Percentiles rank a stretch among this genome's conserved stretches.
Evolutionary conservation across 768 basidiomycete genomes (phyloP).

Genomic region (Filobasidium floriforme): DNA sequence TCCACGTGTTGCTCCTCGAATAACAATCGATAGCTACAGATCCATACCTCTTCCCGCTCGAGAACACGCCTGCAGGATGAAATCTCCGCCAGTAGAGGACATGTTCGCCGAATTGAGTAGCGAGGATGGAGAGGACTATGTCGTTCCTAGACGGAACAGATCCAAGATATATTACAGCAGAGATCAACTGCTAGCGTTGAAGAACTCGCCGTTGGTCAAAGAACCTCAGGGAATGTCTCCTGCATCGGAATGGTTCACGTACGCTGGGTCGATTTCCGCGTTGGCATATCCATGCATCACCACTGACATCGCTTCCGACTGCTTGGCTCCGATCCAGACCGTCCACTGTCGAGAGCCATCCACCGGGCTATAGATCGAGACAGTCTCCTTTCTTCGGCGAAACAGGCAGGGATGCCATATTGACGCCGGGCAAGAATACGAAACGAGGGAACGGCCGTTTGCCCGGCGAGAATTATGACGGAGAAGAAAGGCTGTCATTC

Average conservation of each 20-base stretch:
- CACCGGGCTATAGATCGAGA: no score
- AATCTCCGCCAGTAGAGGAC: conserved; percentile 5
- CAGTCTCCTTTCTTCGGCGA: no score
- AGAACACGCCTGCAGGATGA: not conserved
- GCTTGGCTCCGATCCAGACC: no score
- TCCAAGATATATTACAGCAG: not conserved
- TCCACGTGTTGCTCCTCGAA: no score
- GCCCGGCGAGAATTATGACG: not conserved
- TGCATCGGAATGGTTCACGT: conserved; percentile 5
- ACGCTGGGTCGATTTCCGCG: not conserved
- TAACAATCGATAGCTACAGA: no score
- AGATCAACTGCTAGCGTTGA: conserved; percentile 1
- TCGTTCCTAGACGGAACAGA: not conserved
- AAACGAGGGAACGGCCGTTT: no score
- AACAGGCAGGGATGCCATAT: no score
- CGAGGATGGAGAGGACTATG: conserved; percentile 1
- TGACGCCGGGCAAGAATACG: no score
- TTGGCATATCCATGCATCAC: no score
- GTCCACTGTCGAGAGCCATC: no score
- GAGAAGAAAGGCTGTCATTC: not conserved
- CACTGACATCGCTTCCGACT: no score
- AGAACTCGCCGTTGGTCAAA: conserved; percentile 1
- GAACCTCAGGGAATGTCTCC: conserved; percentile 3
- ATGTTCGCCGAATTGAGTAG: conserved; percentile 4
- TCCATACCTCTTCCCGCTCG: no score